Evolutionary conservation across 768 basidiomycete species (phyloP), one percentile per base, ranked within the genome.

Genomic region (Boletus sp.): DNA sequence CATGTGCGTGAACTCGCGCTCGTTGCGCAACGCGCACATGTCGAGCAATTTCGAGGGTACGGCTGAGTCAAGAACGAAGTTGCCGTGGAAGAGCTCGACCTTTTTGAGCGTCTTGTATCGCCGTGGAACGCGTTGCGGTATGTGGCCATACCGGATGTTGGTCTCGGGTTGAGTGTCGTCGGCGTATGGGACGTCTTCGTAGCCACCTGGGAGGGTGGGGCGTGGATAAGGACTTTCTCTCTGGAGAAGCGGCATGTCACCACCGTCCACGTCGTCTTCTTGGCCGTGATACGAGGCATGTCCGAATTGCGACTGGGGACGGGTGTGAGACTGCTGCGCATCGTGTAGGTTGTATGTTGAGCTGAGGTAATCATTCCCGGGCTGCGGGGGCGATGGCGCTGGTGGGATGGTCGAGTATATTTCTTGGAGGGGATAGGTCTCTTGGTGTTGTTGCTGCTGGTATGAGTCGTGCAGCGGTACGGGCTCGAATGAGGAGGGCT

Each of bases 1-100:
- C 94, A 98, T 95, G 73, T 93, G 89, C 0, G 92, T 93, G 70
- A 92, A 95, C 72, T 97, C 95, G 60, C 93, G 85, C 56, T 93
- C 93, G 47, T 83, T 87, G 51, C 84, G 82, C 59, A 82, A 73
- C 7, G 85, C 77, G 64, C 90, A 94, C 80, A 92, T 85, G 57
- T 92, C 85, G 29, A 98, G 81, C 41, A 98, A 78, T 64, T 94
- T 96, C n/a, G 88, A 81, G 0, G 96, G 96, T 0, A 98, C 94
- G 0, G 89, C 82, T 11, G 89, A 85, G 75, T 98, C 94, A 36
- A 95, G 77, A 11, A 98, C 92, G 47, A 97, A 87, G 72, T 98
- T 97, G 7, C 96, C 96, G 58, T 92, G 89, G 73, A 92, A 94
- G 14, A 98, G 78, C 83, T 90, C 90, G 63, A 96, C 90, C 68